Evolutionary conservation across 495 filamentous ascomycete genomes (phyloP).

Genomic region (Collariella sp.): DNA sequence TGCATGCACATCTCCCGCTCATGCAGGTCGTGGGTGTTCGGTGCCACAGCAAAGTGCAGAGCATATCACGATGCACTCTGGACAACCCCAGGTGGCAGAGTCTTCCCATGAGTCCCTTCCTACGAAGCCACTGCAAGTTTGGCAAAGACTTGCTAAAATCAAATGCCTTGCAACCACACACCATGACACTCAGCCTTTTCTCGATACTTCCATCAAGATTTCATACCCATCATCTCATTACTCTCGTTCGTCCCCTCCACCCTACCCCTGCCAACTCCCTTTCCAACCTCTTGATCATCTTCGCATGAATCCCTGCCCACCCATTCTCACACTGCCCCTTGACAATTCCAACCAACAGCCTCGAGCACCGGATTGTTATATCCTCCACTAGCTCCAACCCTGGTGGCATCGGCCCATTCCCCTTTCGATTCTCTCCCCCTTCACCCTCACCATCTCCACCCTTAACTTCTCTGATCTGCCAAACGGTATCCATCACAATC

Average conservation of each 20-base stretch:
- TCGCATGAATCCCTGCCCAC: slow-evolving; percentile 36
- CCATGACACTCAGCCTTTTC: too few species aligned
- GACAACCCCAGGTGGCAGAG: too few species aligned
- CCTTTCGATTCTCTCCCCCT: neutral
- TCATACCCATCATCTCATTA: neutral
- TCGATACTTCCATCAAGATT: too few species aligned
- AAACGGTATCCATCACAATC: slow-evolving; percentile 40
- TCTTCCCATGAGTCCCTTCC: too few species aligned
- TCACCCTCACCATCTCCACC: neutral
- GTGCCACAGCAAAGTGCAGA: too few species aligned
- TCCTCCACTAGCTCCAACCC: slow-evolving; percentile 34
- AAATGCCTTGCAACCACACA: too few species aligned
- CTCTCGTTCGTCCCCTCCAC: neutral
- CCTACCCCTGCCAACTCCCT: slow-evolving; percentile 5
- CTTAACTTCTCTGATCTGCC: slow-evolving; percentile 28
- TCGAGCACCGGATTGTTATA: slow-evolving; percentile 32
- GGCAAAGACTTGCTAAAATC: too few species aligned
- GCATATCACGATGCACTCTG: too few species aligned
- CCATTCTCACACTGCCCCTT: slow-evolving; percentile 35
- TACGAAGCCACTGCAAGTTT: too few species aligned
- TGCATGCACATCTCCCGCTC: too few species aligned
- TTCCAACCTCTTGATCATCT: slow-evolving; percentile 32
- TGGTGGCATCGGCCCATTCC: too few species aligned
- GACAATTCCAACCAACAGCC: slow-evolving; percentile 34
- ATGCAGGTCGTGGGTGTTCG: too few species aligned